phyloP scores from a whole-genome alignment of 257 asterid genomes.

The Verbena officinalis region DNA sequence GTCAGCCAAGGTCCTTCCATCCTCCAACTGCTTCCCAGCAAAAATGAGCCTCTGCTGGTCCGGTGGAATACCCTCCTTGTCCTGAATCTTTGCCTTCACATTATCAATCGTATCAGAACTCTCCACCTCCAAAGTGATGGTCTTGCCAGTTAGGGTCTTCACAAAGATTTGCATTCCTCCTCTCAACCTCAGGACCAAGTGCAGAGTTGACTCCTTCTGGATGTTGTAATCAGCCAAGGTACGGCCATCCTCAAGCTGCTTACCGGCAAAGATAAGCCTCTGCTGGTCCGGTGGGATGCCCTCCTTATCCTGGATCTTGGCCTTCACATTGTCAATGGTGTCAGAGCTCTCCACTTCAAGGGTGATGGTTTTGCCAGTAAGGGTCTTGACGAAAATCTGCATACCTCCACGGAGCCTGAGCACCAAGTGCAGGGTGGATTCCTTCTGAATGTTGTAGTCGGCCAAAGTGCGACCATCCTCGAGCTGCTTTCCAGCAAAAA shows the following conservation, averaged over 20 bases:
- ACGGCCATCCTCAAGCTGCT: constrained; percentile 71
- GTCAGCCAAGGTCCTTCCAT: constrained; percentile 70
- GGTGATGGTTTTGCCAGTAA: constrained; percentile 71
- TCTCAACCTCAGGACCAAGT: constrained; percentile 60
- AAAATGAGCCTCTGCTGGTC: constrained; percentile 90
- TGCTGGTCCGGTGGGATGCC: constrained; percentile 90
- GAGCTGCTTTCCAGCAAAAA: constrained; percentile 67
- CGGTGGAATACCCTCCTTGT: constrained; percentile 80
- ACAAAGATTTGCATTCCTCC: constrained; percentile 79
- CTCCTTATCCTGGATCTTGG: constrained; percentile 76
- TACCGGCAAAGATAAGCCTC: constrained; percentile 73
- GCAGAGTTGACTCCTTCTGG: constrained; percentile 71
- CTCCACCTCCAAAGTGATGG: constrained; percentile 77
- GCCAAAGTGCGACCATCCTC: constrained; percentile 77
- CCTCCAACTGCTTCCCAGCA: constrained; percentile 74
- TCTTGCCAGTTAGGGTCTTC: constrained; percentile 68
- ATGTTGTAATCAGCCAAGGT: constrained; percentile 73
- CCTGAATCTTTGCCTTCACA: constrained; percentile 72
- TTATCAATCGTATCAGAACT: constrained; percentile 71
- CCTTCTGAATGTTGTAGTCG: constrained; percentile 76
- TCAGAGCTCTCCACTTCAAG: constrained; percentile 72
- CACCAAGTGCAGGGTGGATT: constrained; percentile 65
- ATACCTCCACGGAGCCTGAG: constrained; percentile 71
- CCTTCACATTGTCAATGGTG: constrained; percentile 73
- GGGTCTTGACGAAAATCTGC: constrained; percentile 78